Conservation (phyloP, 2,329 filamentous ascomycete species). For the Apiospora marii region DNA sequence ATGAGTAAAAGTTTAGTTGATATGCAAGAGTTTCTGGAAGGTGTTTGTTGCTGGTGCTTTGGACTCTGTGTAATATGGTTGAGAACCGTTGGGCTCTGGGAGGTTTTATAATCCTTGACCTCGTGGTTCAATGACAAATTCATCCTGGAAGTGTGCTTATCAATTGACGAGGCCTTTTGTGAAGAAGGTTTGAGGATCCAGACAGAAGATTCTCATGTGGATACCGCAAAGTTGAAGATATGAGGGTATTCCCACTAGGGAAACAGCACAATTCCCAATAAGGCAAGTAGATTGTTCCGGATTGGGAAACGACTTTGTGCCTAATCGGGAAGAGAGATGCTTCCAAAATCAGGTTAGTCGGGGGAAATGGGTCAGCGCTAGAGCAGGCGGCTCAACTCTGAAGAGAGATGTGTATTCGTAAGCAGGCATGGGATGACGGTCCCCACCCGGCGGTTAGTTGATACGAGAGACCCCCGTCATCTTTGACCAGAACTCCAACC, state of each 20-base stretch:
- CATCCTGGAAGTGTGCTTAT: neutral
- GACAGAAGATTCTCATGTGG: neutral
- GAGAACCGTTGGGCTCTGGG: neutral
- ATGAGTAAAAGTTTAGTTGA: neutral
- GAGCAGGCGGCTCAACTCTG: neutral
- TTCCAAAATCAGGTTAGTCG: neutral
- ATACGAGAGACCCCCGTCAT: neutral
- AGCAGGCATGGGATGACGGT: neutral
- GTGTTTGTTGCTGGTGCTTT: neutral
- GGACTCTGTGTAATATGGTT: neutral
- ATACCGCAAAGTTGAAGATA: neutral
- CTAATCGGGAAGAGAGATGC: neutral
- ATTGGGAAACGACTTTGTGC: neutral
- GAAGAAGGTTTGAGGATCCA: too few relatives aligned
- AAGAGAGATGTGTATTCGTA: neutral
- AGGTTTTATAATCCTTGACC: neutral
- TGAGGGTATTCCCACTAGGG: neutral
- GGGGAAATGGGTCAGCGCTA: neutral
- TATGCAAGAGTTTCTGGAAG: neutral
- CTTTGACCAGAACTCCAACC: neutral
- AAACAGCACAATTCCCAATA: neutral
- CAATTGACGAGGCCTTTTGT: neutral
- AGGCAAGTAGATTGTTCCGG: neutral
- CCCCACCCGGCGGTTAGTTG: neutral
- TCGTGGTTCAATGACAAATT: neutral